Conservation (phyloP, 2,329 filamentous ascomycete genomes). For the Phaeophleospora eucalypticola region DNA sequence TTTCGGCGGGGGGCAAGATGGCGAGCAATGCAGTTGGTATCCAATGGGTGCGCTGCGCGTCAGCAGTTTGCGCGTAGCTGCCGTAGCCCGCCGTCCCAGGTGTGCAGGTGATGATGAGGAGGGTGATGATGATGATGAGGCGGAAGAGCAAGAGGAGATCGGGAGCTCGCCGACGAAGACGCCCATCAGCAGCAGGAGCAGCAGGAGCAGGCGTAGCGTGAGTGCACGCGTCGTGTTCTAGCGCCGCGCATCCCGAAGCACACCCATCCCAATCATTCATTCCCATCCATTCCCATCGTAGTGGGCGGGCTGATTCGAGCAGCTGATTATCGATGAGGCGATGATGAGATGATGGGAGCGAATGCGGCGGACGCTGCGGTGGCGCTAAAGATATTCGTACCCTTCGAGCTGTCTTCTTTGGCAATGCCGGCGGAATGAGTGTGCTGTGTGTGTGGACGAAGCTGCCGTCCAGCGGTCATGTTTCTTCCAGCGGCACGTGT, state of each 20-base stretch:
- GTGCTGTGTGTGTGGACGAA: too few species aligned
- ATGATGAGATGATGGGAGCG: too few species aligned
- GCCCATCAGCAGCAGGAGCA: slow-evolving; percentile 5
- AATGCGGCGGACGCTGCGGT: neutral
- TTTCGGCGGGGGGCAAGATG: slow-evolving; percentile 3
- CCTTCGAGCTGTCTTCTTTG: neutral
- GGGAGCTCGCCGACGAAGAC: too few species aligned
- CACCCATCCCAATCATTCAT: too few species aligned
- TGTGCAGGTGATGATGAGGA: too few species aligned
- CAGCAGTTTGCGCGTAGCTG: slow-evolving; percentile 1
- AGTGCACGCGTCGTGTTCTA: too few species aligned
- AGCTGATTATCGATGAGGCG: too few species aligned
- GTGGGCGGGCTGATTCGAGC: too few species aligned
- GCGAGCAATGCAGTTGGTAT: slow-evolving; percentile 4
- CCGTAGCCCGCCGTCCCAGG: neutral
- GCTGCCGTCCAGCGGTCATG: too few species aligned
- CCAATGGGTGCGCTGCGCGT: slow-evolving; percentile 10
- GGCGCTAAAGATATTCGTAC: neutral
- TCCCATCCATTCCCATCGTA: too few species aligned
- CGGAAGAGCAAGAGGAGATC: neutral
- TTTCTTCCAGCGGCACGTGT: too few species aligned
- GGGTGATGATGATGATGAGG: neutral
- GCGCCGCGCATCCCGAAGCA: too few species aligned
- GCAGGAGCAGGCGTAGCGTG: neutral
- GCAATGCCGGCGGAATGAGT: neutral